phyloP scores from a whole-genome alignment of 805 yeast genomes.

The Torulaspora maleeae region DNA sequence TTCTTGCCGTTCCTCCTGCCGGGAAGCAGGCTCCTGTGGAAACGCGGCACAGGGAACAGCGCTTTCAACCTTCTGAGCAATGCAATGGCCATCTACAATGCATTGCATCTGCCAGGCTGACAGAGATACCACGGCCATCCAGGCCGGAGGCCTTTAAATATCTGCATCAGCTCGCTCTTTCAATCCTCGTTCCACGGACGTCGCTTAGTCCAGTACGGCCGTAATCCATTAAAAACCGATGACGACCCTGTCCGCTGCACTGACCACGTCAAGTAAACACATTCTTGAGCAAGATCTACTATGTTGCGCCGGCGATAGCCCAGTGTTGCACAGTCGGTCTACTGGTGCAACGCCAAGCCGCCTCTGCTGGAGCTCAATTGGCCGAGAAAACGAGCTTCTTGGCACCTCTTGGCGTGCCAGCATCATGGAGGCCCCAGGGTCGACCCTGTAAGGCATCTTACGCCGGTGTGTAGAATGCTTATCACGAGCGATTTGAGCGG shows the following conservation, averaged over 20 bases:
- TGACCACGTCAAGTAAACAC: background rate
- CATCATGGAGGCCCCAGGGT: too few species aligned
- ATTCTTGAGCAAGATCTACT: too few species aligned
- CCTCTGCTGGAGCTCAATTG: too few species aligned
- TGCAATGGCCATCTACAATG: conserved; percentile 1
- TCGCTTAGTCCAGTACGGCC: background rate
- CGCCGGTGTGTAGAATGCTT: background rate
- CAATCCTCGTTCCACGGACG: background rate
- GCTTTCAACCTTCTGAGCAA: background rate
- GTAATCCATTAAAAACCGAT: background rate
- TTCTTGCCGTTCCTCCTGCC: background rate
- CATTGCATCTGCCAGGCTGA: background rate
- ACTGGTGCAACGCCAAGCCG: too few species aligned
- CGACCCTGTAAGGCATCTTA: too few species aligned
- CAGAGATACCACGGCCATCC: background rate
- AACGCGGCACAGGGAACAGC: background rate
- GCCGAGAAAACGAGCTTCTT: too few species aligned
- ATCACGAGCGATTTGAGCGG: background rate
- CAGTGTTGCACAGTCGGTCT: too few species aligned
- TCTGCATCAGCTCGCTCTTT: background rate
- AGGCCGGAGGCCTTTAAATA: background rate
- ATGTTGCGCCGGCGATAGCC: too few species aligned
- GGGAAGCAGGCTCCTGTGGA: background rate
- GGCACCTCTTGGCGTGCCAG: too few species aligned
- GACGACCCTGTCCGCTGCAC: background rate